Conservation (phyloP, 1,284 basidiomycete genomes). For the Cutaneotrichosporon cyanovorans region DNA sequence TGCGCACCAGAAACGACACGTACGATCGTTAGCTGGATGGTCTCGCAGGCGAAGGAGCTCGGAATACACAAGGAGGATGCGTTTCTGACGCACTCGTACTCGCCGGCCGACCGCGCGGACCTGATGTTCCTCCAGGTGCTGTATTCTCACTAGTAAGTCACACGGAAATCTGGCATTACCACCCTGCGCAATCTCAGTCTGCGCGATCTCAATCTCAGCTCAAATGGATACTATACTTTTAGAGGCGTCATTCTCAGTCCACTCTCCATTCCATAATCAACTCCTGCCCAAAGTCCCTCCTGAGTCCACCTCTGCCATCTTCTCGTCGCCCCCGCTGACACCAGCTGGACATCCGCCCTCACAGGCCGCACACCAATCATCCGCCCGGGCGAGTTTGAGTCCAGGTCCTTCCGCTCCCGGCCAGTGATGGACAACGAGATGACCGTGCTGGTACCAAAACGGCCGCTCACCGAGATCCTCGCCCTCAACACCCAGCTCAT, state of each 20-base stretch:
- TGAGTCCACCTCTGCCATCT: too few relatives aligned
- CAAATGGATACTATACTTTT: too few relatives aligned
- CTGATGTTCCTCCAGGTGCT: constrained; percentile 16
- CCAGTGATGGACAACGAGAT: constrained; percentile 4
- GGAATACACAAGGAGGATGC: constrained; percentile 14
- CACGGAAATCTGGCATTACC: too few relatives aligned
- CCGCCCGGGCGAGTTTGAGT: constrained; percentile 18
- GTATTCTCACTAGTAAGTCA: constrained; percentile 16
- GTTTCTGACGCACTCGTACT: constrained; percentile 4
- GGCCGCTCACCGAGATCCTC: constrained; percentile 13
- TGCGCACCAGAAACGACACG: constrained; percentile 9
- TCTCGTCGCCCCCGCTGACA: too few relatives aligned
- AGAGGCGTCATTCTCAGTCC: too few relatives aligned
- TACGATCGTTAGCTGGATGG: constrained; percentile 15
- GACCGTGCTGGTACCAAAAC: constrained; percentile 10
- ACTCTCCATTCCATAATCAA: too few relatives aligned
- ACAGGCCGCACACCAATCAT: constrained; percentile 7
- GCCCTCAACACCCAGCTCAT: constrained; percentile 17
- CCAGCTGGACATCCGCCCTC: constrained; percentile 11
- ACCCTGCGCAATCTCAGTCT: too few relatives aligned
- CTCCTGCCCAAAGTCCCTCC: too few relatives aligned
- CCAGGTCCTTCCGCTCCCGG: constrained; percentile 10
- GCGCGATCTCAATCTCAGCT: too few relatives aligned
- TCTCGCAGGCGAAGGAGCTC: constrained; percentile 15
- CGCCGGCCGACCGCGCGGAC: constrained; percentile 13